Base-by-base conservation (phyloP, 805 yeast species). In the Zygotorulaspora chibaensis region DNA sequence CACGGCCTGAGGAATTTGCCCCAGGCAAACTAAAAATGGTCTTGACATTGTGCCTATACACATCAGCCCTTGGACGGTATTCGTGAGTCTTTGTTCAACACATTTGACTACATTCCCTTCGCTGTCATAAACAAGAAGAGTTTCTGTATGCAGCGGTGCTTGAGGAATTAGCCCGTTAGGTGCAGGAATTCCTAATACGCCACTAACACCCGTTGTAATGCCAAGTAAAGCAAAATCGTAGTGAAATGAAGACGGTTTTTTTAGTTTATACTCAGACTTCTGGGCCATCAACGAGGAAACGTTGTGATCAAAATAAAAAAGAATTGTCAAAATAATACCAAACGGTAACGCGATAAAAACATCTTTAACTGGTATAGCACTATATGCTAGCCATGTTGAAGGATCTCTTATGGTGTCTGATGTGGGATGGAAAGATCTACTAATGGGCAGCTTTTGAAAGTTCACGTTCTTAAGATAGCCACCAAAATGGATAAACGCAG, bases 131-230 rank as follows among this genome's bases (percentile, higher is more conserved):
- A 85, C 80, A 35, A 87, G 76, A 26, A 91, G 66, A 0, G 96
- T 79, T 35, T 76, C 77, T 0, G 98, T 89, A 57, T 91, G 99
- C 29, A 93, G 62, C 2, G 98, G 98, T 0, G 99, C 98, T 64
- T 91, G 99, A 1, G 99, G 99, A 36, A 91, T 91, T 27, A 91
- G 71, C 0, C 99, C 99, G 66, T 93, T 93, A 0, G 98, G 98
- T 2, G 97, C 89, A 0, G 98, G 99, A 2, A 93, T 74, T 0
- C 98, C 99, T 9, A 91, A 59, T 1, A 91, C 65, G 0, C 98
- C 98, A 2, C 96, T 74, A 1, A 91, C 64, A 0, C 96, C 95
- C 0, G 98, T 93, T 4, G 90, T 84, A 7, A 87, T 61, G 0
- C 98, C 98, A 29, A 91, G 70, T 18, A 93, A 67, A 34, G 84